Evolutionary conservation across 371 early-diverging fungal genomes (phyloP), one percentile per base, ranked within the genome.

Genomic region (Mortierella sp.): DNA sequence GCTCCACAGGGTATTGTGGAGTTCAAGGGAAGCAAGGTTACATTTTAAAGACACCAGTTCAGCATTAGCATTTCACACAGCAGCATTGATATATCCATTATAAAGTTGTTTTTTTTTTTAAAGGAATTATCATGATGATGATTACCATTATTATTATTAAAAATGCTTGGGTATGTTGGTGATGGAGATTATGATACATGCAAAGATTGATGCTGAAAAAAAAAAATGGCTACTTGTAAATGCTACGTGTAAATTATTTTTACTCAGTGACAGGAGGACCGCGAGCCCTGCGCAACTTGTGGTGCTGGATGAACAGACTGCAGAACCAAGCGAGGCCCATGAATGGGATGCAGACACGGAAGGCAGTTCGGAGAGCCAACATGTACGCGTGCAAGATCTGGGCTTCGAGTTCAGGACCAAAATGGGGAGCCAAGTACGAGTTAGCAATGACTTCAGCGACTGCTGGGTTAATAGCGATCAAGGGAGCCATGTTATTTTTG

Each of bases 11-110:
- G 88, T 66, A 85, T 91, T 37, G 90, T 89, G 68, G 88, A 88
- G 70, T 93, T 91, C 70, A 87, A 91, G 68, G 93, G 93, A 30
- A 87, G 83, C 69, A 92, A 92, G 77, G 87, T 88, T 68, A 87
- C 88, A 1, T 92, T 92, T 84, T 73, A 45, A 24, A 49, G 43
- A 43, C 10, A 11, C 43, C 43, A 43, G 30, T 30, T 30, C 43
- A 16, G 43, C 43, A 43, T 43, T 43, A 43, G 43, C 43, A 49
- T 49, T 40, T 49, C 16, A 16, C n/a, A 49, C 3, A 49, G n/a
- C 49, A 49, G 49, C 49, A 49, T 49, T 49, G n/a, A 20, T 20
- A 49, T 20, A 20, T 30, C 30, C n/a, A 20, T 49, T 20, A 20
- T 49, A 20, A 49, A 20, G 16, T 20, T 20, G 3, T 49, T 49